These are phyloP conservation scores for Hyphopichia wangnamkhiaoensis DNA, from an alignment of 1,139 yeast species.

Conservation along the genomic window DNA sequence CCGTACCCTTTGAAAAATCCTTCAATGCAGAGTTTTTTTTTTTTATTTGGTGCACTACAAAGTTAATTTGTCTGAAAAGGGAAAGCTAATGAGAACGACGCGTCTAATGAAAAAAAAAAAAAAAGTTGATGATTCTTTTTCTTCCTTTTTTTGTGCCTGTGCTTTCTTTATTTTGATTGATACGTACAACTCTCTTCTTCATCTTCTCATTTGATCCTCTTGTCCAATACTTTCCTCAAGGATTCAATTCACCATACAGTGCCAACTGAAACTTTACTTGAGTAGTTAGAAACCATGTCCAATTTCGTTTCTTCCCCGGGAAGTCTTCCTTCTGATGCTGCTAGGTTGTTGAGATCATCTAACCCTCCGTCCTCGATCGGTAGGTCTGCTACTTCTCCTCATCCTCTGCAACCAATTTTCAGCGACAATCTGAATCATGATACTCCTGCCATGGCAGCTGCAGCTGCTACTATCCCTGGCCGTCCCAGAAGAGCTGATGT, in stretches of 20 bases:
- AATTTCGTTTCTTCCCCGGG: conserved; percentile 50
- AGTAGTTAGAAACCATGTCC: conserved; percentile 29
- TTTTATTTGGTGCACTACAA: not conserved
- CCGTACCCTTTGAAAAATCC: too few relatives aligned
- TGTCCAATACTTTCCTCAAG: not conserved
- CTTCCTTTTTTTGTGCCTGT: not conserved
- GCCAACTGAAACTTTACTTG: too few relatives aligned
- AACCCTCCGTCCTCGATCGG: conserved; percentile 49
- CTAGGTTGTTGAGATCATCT: conserved; percentile 42
- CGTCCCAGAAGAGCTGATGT: conserved; percentile 48
- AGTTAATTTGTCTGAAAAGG: conserved; percentile 21
- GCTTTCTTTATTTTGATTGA: not conserved
- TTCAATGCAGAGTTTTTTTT: not conserved
- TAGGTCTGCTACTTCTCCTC: conserved; percentile 32
- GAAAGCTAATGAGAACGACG: conserved; percentile 21
- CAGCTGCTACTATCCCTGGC: conserved; percentile 27
- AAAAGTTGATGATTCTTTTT: too few relatives aligned
- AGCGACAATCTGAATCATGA: conserved; percentile 21
- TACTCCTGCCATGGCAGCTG: conserved; percentile 18
- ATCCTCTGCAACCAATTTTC: conserved; percentile 19
- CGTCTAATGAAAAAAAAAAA: conserved; percentile 13
- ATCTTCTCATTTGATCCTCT: not conserved
- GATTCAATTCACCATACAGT: not conserved
- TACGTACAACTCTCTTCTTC: not conserved
- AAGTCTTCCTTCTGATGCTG: conserved; percentile 48